Percentiles rank a stretch among this genome's conserved stretches.
Conservation (phyloP, 148 eudicot genomes). For the Pharnaceum exiguum region DNA sequence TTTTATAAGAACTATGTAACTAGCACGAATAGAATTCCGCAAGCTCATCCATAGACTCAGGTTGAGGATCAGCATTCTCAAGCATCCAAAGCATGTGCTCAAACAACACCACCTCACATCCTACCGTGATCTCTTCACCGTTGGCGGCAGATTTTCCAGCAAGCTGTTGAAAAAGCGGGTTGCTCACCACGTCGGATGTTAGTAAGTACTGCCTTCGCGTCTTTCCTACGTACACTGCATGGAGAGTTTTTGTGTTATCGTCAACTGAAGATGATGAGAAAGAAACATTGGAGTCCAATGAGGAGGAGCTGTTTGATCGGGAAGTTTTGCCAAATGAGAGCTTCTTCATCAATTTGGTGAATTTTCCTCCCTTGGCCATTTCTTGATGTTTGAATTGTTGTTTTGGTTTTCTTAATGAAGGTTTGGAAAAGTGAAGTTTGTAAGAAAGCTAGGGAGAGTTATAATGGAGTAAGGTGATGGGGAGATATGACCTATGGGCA, state of each 20-base stretch:
- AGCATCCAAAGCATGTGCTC: constrained; percentile 83
- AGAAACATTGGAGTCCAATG: constrained; percentile 11
- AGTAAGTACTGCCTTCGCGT: constrained; percentile 50
- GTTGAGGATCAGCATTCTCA: constrained; percentile 64
- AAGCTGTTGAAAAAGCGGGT: constrained; percentile 61
- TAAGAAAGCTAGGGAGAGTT: constrained; percentile 13
- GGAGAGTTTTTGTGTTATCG: constrained; percentile 8
- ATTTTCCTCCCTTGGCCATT: constrained; percentile 66
- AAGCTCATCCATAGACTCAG: constrained; percentile 49
- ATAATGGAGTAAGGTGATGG: constrained; percentile 15
- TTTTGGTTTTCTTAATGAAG: neutral
- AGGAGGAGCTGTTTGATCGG: constrained; percentile 15
- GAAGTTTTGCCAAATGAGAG: constrained; percentile 48
- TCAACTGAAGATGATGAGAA: neutral
- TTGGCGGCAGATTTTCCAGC: constrained; percentile 26
- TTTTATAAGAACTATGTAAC: neutral
- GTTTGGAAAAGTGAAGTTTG: neutral
- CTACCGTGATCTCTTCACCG: constrained; percentile 25
- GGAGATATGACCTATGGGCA: constrained; percentile 20
- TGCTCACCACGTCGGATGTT: constrained; percentile 38
- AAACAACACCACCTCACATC: constrained; percentile 70
- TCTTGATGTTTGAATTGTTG: neutral
- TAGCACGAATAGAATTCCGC: constrained; percentile 59
- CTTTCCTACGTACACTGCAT: constrained; percentile 59
- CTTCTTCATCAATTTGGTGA: constrained; percentile 62